Base-by-base conservation (phyloP, 768 basidiomycete species). In the Boletellus emodensis region DNA sequence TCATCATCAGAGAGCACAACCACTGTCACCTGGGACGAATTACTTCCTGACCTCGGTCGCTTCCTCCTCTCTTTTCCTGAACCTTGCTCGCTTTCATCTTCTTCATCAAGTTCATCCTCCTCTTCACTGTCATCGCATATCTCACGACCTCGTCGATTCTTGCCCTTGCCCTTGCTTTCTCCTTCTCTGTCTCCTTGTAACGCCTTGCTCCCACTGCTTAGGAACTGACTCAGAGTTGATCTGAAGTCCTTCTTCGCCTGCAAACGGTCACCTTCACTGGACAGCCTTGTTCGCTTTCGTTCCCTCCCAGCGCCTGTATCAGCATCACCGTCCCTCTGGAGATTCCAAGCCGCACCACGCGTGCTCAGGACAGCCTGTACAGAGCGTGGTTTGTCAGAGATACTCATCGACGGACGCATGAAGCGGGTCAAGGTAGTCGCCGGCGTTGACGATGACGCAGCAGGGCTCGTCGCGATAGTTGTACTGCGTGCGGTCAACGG, bases 331-430 rank as follows among this genome's bases (percentile, higher is more conserved):
- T 57, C 43, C 13, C 44, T 58, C 22, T 62, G 59, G 15, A 73
- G 54, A 49, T 72, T 74, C 79, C 84, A 87, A 1, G 68, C 60
- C 3, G 84, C 78, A 5, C 69, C 64, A 4, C 72, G 67, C 0
- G 85, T 86, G 57, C 71, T 75, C 32, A 85, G 61, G 4, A 80
- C 73, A 51, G 75, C 71, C 56, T 79, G 73, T 4, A 54, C 56
- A 1, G 60, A 57, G 32, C 52, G 57, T 3, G 67, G 62, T 18
- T 67, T 68, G 1, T 52, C 55, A 15, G 24, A 3, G 6, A 35
- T 11, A n/a, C 8, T 24, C 0, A 48, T 44, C 4, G 44, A 43
- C 9, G 56, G 20, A 37, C n/a, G 50, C 20, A 18, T 24, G 18
- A 24, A 1, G 24, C 26, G 42, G 11, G 36, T 24, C 7, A 8